A percentile compares a stretch with the other conserved stretches of the same genome.
Conservation (phyloP, 345 rosid species). For the Populus nigra region DNA sequence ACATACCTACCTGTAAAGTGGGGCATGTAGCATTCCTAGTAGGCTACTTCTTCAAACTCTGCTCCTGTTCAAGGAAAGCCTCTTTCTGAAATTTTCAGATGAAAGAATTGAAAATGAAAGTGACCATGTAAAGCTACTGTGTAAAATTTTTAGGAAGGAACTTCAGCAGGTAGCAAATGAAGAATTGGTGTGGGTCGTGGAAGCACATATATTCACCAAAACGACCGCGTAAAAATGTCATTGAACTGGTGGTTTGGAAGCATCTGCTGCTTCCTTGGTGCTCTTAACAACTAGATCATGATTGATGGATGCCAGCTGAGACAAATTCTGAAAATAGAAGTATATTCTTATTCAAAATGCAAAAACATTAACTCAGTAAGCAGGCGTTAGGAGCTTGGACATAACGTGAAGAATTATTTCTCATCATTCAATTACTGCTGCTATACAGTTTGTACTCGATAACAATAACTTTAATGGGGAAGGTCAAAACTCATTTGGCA, state of each 20-base stretch:
- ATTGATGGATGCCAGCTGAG: slow-evolving; percentile 91
- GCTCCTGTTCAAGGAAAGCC: not conserved
- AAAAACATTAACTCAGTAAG: too few species aligned
- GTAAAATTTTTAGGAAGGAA: not conserved
- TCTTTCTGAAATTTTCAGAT: slow-evolving; percentile 11
- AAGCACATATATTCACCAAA: not conserved
- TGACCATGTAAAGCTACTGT: not conserved
- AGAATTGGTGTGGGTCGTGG: not conserved
- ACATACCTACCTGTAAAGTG: not conserved
- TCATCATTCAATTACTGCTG: not conserved
- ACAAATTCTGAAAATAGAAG: slow-evolving; percentile 56
- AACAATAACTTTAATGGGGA: not conserved
- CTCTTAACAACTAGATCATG: slow-evolving; percentile 68
- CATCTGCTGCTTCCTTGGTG: slow-evolving; percentile 49
- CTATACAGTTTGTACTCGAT: not conserved
- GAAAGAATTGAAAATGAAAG: slow-evolving; percentile 6
- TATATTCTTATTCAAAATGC: not conserved
- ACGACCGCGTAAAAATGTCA: slow-evolving; percentile 18
- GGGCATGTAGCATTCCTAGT: not conserved
- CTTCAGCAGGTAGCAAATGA: not conserved
- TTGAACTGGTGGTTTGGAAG: slow-evolving; percentile 44
- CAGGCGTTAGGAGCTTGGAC: too few species aligned
- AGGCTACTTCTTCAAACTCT: not conserved
- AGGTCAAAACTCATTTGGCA: not conserved
- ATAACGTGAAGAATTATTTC: not conserved